Evolutionary conservation across 192 early-diverging fungal genomes (phyloP), one percentile per base, ranked within the genome.

Genomic region (Coemansia sp.): DNA sequence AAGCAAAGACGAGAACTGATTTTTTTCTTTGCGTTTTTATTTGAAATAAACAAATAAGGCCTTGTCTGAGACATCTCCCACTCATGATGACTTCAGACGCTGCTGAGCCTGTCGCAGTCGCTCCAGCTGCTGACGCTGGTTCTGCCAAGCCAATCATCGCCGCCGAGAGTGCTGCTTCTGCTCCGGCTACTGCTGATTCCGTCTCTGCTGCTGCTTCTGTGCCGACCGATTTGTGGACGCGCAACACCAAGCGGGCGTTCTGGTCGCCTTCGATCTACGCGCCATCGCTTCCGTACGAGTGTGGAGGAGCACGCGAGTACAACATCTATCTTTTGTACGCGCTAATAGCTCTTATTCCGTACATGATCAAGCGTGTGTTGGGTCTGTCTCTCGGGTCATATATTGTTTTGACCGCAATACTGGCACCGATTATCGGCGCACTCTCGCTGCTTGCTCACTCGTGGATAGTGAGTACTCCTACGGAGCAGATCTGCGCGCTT

Each of bases 251-350:
- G 25, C 68, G 65, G n/a, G 48, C 66, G 40, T 81, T 81, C 52
- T 68, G 69, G 57, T 68, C 71, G 67, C 73, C 73, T 14, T 63
- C 75, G 48, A 64, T 82, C 64, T 61, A 72, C 55, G 51, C 67
- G 55, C 80, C 80, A 34, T 71, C 64, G 57, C 80, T 82, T 31
- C 88, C 87, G 45, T 90, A 90, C 58, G 94, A 99, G 77, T 90
- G 94, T 69, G 90, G 89, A 20, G 94, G 95, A 45, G 90, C 88
- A 67, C 87, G 88, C 68, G 86, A 87, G 51, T 96, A 91, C 80
- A 91, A 87, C 85, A 91, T 88, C 83, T 75, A 80, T 50, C 67
- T 89, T 31, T 80, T 97, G 56, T 76, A 85, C 61, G 85, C 69
- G 22, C 72, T 84, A 33, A 84, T 92, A 25, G 60, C 83, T 48